Evolutionary conservation across 345 rosid species (phyloP).

Genomic region (Bretschneidera sinensis): DNA sequence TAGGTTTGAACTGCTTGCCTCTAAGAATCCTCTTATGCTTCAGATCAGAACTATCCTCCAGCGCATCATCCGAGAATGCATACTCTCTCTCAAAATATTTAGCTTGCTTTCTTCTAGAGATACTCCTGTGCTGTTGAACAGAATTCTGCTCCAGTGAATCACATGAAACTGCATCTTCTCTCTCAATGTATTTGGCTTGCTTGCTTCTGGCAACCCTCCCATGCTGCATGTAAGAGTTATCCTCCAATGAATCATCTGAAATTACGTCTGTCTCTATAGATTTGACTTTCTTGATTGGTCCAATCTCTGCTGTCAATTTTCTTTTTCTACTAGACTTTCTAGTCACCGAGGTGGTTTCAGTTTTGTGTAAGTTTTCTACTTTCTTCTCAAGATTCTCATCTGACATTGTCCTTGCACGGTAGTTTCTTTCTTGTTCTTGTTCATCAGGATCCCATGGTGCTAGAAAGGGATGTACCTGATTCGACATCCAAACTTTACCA

Average conservation of each 20-base stretch:
- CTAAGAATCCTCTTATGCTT: constrained; percentile 26
- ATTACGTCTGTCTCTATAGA: constrained; percentile 35
- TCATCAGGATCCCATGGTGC: constrained; percentile 45
- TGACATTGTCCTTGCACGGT: constrained; percentile 24
- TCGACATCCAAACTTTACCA: constrained; percentile 98
- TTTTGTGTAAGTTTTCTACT: constrained; percentile 27
- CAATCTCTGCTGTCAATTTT: constrained; percentile 38
- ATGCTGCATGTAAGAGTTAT: constrained; percentile 36
- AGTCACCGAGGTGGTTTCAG: constrained; percentile 26
- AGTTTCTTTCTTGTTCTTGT: constrained; percentile 50
- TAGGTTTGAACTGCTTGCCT: constrained; percentile 26
- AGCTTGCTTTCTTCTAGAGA: constrained; percentile 20
- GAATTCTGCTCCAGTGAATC: constrained; percentile 41
- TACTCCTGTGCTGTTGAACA: constrained; percentile 24
- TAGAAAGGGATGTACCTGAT: constrained; percentile 85
- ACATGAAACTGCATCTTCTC: constrained; percentile 32
- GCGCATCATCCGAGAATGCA: constrained; percentile 29
- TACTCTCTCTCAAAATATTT: constrained; percentile 28
- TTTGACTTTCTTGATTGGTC: constrained; percentile 43
- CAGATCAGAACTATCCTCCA: constrained; percentile 19
- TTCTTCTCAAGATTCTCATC: constrained; percentile 49
- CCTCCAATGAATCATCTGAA: constrained; percentile 56
- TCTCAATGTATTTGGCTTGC: constrained; percentile 30
- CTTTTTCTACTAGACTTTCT: constrained; percentile 65
- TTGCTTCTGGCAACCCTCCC: constrained; percentile 35